Conservation (phyloP, 371 early-diverging fungal genomes). For the Mortierella sp. region DNA sequence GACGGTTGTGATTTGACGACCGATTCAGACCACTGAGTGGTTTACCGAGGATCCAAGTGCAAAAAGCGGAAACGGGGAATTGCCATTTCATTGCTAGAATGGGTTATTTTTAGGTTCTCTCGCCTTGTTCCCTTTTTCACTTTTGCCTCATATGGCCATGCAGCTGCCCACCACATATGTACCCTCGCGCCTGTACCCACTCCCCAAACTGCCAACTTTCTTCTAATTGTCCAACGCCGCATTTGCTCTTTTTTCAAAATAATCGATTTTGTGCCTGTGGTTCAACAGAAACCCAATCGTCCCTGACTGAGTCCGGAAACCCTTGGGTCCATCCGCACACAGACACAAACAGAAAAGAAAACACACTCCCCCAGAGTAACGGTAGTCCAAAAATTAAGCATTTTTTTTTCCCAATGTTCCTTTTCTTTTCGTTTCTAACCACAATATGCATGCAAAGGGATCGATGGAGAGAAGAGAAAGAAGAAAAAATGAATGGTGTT, state of each 20-base stretch:
- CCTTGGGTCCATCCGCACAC: background rate
- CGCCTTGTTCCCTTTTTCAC: background rate
- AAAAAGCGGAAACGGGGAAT: background rate
- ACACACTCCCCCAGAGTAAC: background rate
- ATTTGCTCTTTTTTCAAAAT: background rate
- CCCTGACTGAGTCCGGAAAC: background rate
- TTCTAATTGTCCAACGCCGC: background rate
- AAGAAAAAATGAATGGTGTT: background rate
- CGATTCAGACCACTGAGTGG: background rate
- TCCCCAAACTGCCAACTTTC: no score
- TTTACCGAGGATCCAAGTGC: background rate
- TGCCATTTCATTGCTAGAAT: background rate
- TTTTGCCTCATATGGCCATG: background rate
- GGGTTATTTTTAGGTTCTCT: background rate
- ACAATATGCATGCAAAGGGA: background rate
- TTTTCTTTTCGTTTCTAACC: background rate
- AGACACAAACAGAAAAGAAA: background rate
- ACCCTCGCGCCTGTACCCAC: background rate
- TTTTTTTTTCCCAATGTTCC: background rate
- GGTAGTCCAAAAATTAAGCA: background rate
- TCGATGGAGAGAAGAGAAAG: background rate
- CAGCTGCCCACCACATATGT: background rate
- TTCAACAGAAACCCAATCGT: no score
- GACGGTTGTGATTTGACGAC: background rate
- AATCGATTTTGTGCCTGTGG: constrained; percentile 8